Evolutionary conservation across 1,139 yeast species (phyloP), one percentile per base, ranked within the genome.

Genomic region (Candida glucosophila): DNA sequence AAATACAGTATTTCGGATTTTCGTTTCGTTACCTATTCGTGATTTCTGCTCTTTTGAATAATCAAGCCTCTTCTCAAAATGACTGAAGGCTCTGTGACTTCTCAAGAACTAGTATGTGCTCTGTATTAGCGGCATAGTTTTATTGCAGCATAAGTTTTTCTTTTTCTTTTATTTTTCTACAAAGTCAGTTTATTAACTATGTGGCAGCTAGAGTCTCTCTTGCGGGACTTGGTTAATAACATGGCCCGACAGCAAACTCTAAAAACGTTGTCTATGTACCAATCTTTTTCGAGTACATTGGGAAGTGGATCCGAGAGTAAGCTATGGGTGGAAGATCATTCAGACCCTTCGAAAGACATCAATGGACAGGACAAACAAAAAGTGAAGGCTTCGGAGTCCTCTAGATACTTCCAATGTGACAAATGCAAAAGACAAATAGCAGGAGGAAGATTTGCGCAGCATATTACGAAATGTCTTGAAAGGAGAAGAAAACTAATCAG

Each of bases 361-460:
- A 62, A 49, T 36, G 59, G 62, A 16, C 65, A 63, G 33, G 69
- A 63, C 28, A 58, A 55, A 37, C 38, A 36, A 18, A 63, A 61
- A 40, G 41, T 62, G 31, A 62, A 63, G 39, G 41, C 51, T 6
- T 41, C 49, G 9, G 71, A 64, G 29, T 43, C 58, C 3, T 57
- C 61, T 7, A 42, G 58, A 31, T 86, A 86, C 49, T 83, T 85
- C 44, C 69, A 59, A 31, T 90, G 98, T 53, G 67, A 70, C 10
- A 79, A 80, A 39, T 90, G 98, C 52, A 75, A 73, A 5, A 62
- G 98, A 29, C 82, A 79, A 43, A 79, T 90, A 10, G 90, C 95
- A 1, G 95, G 95, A 0, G 77, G 83, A 19, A 61, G 98, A 32
- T 86, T 83, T 60, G 96, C 97, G 3, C 88, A 83, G 27, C 98